Evolutionary conservation across 106 monocot species (phyloP), one percentile per base, ranked within the genome.

Genomic region (Dioscorea zingiberensis): DNA sequence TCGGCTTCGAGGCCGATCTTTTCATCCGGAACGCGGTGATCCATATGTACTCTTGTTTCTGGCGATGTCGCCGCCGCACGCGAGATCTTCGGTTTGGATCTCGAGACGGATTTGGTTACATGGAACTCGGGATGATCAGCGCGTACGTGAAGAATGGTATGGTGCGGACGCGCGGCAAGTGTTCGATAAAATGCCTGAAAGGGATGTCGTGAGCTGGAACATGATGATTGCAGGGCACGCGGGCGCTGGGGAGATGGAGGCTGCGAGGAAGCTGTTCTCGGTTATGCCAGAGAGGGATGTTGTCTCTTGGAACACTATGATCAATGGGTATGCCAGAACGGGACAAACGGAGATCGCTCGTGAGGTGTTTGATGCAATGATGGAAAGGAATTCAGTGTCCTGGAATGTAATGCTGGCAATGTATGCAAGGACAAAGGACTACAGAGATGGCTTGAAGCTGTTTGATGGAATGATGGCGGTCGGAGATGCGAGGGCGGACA

Each of bases 331-430:
- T 44, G 85, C 80, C 0, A 77, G 48, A 62, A 24, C 15, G 18
- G 73, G 76, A 1, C 77, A 83, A 21, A 57, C 54, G 18, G 53
- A 13, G 5, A 27, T 32, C 19, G 82, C 88, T 2, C 63, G 85
- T 22, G 60, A 74, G 25, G 58, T 83, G 9, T 93, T 93, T 25
- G 76, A 93, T 38, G 24, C 4, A 2, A 85, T 88, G 83, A 83
- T 83, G 0, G 45, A 38, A 3, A 69, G 57, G 59, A 85, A 59
- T 66, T 2, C 74, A 74, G 78, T 85, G 11, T 83, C 88, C 12
- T 93, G 88, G 88, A 93, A 93, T n/a, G 60, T 80, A 13, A 74
- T 93, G 51, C 28, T 93, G 22, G 85, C 88, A 0, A 61, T 81
- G 11, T 88, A 85, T 28, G 76, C 83, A 0, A 55, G 88, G 59